Base-by-base conservation (phyloP, 2,329 filamentous ascomycete species). In the Tolypocladium tundrense region DNA sequence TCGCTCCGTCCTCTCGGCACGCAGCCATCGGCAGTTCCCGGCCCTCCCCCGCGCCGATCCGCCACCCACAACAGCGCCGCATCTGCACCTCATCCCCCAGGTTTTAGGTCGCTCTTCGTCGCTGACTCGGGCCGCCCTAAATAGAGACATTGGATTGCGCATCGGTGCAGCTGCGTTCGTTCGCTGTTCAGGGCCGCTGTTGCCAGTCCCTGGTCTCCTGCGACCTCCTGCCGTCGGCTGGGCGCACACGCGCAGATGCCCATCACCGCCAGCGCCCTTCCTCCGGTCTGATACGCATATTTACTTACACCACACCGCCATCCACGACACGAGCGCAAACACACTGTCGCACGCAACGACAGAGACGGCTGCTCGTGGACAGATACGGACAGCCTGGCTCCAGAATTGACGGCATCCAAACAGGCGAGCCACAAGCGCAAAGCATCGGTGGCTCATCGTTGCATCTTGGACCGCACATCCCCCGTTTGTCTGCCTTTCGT, bases 41-140 rank as follows among this genome's bases (percentile, higher is more conserved):
- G 56, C 56, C 57, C 24, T 53, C 45, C 48, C 53, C 57, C 54
- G 53, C 54, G 52, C 42, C 52, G 52, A 57, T 57, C 56, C 11
- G 37, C 48, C 40, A 35, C 52, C 50, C 39, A 42, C 57, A 33
- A 50, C 39, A 52, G 51, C 52, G 40, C 27, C n/a, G 50, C 51
- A 16, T 7, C 52, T 54, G 21, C 53, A 10, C 21, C 40, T 31
- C 37, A 2, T 41, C 5, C 43, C 42, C 35, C 37, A 37, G 33
- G 14, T 16, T 35, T 42, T 21, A 11, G 21, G 35, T 16, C 16
- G 4, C 48, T 54, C 43, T 5, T 52, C 37, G 13, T 52, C n/a
- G 56, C 51, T 45, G 33, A 53, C 43, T 33, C 43, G 37, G 48
- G 8, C 48, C 48, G 55, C 37, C 4, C 19, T 13, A 33, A 43